These are phyloP conservation scores for Parasarocladium wereldwijsianum DNA, from an alignment of 2,329 filamentous ascomycete species.

Conservation along the genomic window DNA sequence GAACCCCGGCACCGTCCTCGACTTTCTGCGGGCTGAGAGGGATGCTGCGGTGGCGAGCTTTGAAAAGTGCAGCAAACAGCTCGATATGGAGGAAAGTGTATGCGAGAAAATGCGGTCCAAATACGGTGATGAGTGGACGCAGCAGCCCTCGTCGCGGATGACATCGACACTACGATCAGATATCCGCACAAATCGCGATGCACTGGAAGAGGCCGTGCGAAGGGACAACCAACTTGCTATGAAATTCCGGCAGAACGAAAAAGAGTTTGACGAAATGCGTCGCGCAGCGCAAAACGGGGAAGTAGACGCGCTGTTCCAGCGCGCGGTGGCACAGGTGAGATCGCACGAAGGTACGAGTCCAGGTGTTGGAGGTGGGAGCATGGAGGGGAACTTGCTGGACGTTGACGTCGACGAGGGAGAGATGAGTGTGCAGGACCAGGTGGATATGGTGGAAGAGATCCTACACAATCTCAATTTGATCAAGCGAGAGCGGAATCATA, in stretches of 20 bases:
- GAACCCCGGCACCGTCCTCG: slow-evolving; percentile 64
- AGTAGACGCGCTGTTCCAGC: slow-evolving; percentile 77
- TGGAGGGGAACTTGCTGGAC: slow-evolving; percentile 73
- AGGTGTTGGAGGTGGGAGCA: slow-evolving; percentile 32
- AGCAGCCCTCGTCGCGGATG: slow-evolving; percentile 82
- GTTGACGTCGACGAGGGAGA: slow-evolving; percentile 76
- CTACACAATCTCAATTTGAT: slow-evolving; percentile 83
- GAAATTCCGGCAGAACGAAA: slow-evolving; percentile 74
- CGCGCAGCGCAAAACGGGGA: slow-evolving; percentile 75
- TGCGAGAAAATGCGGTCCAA: slow-evolving; percentile 99
- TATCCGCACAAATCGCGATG: slow-evolving; percentile 74
- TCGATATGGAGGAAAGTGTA: slow-evolving; percentile 94
- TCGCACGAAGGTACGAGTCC: slow-evolving; percentile 47
- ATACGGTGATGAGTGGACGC: slow-evolving; percentile 90
- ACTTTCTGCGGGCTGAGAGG: slow-evolving; percentile 64
- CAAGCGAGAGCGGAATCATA: slow-evolving; percentile 81
- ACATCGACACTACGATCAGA: slow-evolving; percentile 80
- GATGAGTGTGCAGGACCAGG: slow-evolving; percentile 76
- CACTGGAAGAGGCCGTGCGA: slow-evolving; percentile 73
- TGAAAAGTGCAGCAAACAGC: slow-evolving; percentile 69
- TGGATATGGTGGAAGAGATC: slow-evolving; percentile 75
- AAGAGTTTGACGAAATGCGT: slow-evolving; percentile 91
- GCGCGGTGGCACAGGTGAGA: slow-evolving; percentile 67
- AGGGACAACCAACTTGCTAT: slow-evolving; percentile 75
- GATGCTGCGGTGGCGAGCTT: slow-evolving; percentile 56